phyloP scores from a whole-genome alignment of 495 filamentous ascomycete species.

The Jackrogersella minutella region DNA sequence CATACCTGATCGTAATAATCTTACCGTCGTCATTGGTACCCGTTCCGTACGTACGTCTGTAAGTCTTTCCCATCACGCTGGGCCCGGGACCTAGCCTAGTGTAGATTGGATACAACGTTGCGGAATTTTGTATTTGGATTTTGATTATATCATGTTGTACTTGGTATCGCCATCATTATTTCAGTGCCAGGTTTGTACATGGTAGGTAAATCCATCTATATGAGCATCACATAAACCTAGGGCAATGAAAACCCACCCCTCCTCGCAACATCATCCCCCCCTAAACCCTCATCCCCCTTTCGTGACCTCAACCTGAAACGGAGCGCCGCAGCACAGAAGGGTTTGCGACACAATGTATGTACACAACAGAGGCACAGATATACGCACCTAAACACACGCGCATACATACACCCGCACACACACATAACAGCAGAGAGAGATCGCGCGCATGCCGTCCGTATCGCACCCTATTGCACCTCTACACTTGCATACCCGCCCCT shows the following conservation, averaged over 20 bases:
- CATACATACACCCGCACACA: background rate
- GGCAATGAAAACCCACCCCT: background rate
- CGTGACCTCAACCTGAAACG: slow-evolving; percentile 40
- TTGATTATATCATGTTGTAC: background rate
- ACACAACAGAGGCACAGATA: slow-evolving; percentile 4
- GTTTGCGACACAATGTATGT: slow-evolving; percentile 15
- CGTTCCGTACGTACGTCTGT: slow-evolving; percentile 4
- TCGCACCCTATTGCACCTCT: slow-evolving; percentile 17
- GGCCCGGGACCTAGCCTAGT: background rate
- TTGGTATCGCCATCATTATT: no score
- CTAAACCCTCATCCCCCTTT: slow-evolving; percentile 7
- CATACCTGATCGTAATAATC: slow-evolving; percentile 9
- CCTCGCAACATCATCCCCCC: background rate
- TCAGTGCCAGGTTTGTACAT: no score
- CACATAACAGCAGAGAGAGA: slow-evolving; percentile 15
- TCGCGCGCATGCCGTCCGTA: slow-evolving; percentile 31
- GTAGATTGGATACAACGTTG: background rate
- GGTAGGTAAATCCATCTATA: no score
- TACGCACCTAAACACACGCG: background rate
- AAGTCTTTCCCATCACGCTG: slow-evolving; percentile 7
- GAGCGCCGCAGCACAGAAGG: slow-evolving; percentile 25
- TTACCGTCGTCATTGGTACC: slow-evolving; percentile 7
- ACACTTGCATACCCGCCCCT: background rate
- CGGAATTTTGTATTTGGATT: background rate
- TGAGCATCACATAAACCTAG: background rate